Base-by-base conservation (phyloP, 148 eudicot species). In the Heliosperma pusillum region DNA sequence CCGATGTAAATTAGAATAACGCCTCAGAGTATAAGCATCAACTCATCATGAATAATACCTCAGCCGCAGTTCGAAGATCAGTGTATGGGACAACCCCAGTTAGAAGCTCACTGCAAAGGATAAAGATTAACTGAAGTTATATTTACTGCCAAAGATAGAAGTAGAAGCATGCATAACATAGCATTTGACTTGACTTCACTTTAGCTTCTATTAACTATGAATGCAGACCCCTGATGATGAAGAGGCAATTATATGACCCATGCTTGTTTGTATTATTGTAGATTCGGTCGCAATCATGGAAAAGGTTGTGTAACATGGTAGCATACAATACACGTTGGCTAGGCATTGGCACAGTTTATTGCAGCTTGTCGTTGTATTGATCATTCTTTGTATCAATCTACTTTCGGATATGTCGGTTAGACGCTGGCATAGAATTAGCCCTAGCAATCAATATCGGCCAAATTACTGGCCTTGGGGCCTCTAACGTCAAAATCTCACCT, bases 81-180 rank as follows among this genome's bases (percentile, higher is more conserved):
- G 99, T 95, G 79, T 95, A 95, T 29, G 99, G 99, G 76, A 95
- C 96, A 57, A 95, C 91, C 72, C 99, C 99, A 72, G 99, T 86
- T 76, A 92, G 90, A 74, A 95, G 88, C 83, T 95, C 99, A 82
- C 99, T 95, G 94, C 82, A 87, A 71, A 78, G 74, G 24, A 77
- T 33, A 44, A 71, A 74, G 59, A 55, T 71, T 22, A 73, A 40
- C 13, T 47, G 7, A 61, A 61, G 40, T 61, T 29, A 50, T 50
- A 70, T 29, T n/a, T 42, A 11, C 24, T 6, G 40, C 7, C 8
- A 10, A 21, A 26, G 22, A 22, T 7, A 62, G 17, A 53, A 36
- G 30, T 52, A 52, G 45, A 13, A 16, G 55, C 61, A 60, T 5
- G 25, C 22, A 20, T 26, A 15, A 62, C 16, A 20, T 22, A 69